Base-by-base conservation (phyloP, 2,329 filamentous ascomycete genomes). In the Monilinia laxa region DNA sequence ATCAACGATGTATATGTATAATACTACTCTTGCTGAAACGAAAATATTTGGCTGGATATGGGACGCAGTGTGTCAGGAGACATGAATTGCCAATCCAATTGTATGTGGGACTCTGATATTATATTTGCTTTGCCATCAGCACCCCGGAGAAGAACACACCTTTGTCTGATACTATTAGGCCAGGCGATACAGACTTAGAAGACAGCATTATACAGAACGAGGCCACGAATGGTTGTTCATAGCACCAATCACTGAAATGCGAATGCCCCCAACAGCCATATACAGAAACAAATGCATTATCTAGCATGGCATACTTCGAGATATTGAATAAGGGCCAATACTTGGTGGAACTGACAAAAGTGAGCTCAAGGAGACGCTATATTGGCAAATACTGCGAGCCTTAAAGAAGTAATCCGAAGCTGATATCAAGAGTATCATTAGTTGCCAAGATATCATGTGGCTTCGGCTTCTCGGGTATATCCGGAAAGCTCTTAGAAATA, bases 281-380 rank as follows among this genome's bases (percentile, higher is more conserved):
- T 51, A 18, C 9, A 35, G 57, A 60, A 35, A 51, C 14, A 25
- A n/a, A 60, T 60, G 45, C 57, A 60, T 60, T 60, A 51, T 60
- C 57, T 60, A 38, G 57, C 57, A 60, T 60, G 14, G 10, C 18
- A 49, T 12, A 20, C n/a, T 12, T 60, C 9, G 28, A 60, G 45
- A 38, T 60, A 60, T 60, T 51, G 57, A 51, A 51, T 38, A 23
- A 38, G n/a, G 49, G 28, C 45, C n/a, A 14, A 60, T 25, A 45
- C 58, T 60, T n/a, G n/a, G 49, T 49, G 20, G 31, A 60, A 60
- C 57, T 18, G 45, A 23, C 45, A 38, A 49, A 25, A 51, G 38
- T 20, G 58, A 51, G 45, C 45, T 51, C 4, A 20, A 38, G 45
- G 10, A 51, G 38, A 16, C n/a, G 3, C 16, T 60, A 51, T 35